Base-by-base conservation (phyloP, 371 early-diverging fungal genomes). In the Apophysomyces ossiformis region DNA sequence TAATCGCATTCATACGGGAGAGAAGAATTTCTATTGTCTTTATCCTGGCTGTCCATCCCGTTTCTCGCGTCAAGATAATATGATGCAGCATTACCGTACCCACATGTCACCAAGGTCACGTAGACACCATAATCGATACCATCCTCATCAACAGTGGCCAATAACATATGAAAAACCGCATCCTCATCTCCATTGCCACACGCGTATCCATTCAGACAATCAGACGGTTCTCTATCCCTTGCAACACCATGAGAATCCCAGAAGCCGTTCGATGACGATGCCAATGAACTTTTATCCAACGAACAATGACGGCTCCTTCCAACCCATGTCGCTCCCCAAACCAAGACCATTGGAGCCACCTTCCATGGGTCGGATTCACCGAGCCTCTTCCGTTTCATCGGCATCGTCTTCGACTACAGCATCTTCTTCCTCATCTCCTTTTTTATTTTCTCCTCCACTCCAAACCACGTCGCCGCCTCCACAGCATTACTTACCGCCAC, bases 1-100 rank as follows among this genome's bases (percentile, higher is more conserved):
- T 75, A 87, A 91, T 74, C 83, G 94, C 54, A 94, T 95, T 58
- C 96, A 95, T 71, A 95, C 96, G 0, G 95, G 95, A 37, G 95
- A 95, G 72, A 94, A 91, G 74, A 95, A 95, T 43, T 95, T 90
- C 72, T 78, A 85, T 36, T 96, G 97, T 70, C 73, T 90, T 32
- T 82, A 88, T 70, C 85, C 88, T 8, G 87, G 86, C 0, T 96
- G 97, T 69, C 79, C 86, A n/a, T 91, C 91, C 62, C 82, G 84
- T 38, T 95, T 96, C 78, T 92, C 93, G 37, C 85, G 97, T 58
- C 91, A 92, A 69, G 94, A 93, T 73, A 92, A 93, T 64, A 94
- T 93, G 93, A 90, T 92, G 89, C 93, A 94, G 68, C 95, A 94
- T 70, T 92, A 91, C 64, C 88, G 91, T 2, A 92, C 92, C 39